Base-by-base conservation (phyloP, 1,284 basidiomycete genomes). In the Xerocomus amazonicus region DNA sequence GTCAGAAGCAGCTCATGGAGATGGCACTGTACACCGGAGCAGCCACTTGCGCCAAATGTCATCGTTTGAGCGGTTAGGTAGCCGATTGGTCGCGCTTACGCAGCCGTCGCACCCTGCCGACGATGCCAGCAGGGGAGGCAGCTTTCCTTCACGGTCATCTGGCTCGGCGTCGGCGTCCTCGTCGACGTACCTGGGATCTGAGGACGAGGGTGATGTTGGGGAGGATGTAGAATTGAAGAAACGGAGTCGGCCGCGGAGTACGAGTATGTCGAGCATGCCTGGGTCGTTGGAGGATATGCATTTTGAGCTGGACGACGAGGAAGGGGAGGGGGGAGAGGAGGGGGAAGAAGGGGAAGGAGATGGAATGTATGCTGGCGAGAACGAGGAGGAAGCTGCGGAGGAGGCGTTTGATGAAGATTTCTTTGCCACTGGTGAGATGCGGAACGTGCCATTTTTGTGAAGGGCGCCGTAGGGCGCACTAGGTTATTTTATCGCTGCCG, bases 381-480 rank as follows among this genome's bases (percentile, higher is more conserved):
- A 72, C 35, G 75, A 75, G 19, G 76, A 76, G 41, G 78, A 78
- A 50, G 77, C 75, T 33, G 78, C 74, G 19, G 82, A 85, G 55
- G 78, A 81, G 51, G 78, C 77, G 16, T 87, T 91, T 60, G 87
- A 90, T 61, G 88, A 92, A 59, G 89, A 91, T 65, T 70, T 92
- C 51, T 70, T 89, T 41, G 88, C 87, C 36, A 79, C 87, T 12
- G 89, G 84, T 14, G 88, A 91, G 74, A 92, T 92, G 90, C 80
- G 82, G 71, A 84, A 85, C 61, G 86, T 91, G 23, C 87, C 88
- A 19, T 92, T 88, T 68, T 69, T 85, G 63, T 87, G 65, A 63
- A 28, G 14, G 31, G 10, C 17, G 9, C 3, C 17, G 2, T 5
- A 33, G 4, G 39, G 31, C 9, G 13, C 2, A 23, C 27, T 9